These are phyloP conservation scores for Aspergillus japonicus DNA, from an alignment of 2,329 filamentous ascomycete species.

Conservation along the genomic window DNA sequence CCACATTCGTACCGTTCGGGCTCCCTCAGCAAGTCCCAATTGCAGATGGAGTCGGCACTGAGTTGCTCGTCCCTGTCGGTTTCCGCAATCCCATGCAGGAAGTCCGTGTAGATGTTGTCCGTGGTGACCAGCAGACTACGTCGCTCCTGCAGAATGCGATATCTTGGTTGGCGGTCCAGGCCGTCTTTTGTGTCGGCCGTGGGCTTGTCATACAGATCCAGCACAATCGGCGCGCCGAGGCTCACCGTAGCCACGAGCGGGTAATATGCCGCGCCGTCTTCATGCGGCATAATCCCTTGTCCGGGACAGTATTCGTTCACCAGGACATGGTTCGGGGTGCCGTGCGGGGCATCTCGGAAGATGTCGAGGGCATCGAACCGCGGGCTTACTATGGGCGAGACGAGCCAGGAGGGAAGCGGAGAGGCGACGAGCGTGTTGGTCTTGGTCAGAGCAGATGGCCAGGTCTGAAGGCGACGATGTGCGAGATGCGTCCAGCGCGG, in stretches of 20 bases:
- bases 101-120: conserved; percentile 54
- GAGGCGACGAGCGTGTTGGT: conserved; percentile 71
- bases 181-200: conserved; percentile 21
- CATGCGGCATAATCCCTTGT: conserved; percentile 95
- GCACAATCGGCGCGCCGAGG: conserved; percentile 71
- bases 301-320: conserved; percentile 89
- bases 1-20: conserved; percentile 38
- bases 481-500: conserved; percentile 83
- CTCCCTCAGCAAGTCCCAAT: conserved; percentile 57
- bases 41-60: conserved; percentile 50
- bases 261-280: conserved; percentile 85
- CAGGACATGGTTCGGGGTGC: conserved; percentile 81
- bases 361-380: conserved; percentile 52
- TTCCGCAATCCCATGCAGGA: conserved; percentile 60
- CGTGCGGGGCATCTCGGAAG: conserved; percentile 67
- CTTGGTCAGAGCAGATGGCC: conserved; percentile 78
- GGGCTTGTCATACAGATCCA: conserved; percentile 70
- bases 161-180: conserved; percentile 30
- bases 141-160: conserved; percentile 76
- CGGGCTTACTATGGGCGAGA: conserved; percentile 62
- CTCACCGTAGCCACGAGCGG: conserved; percentile 89
- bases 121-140: conserved; percentile 65
- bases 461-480: conserved; percentile 86
- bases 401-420: conserved; percentile 71
- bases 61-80: conserved; percentile 64